Base-by-base conservation (phyloP, 1,139 yeast species). In the Geotrichum reessii region DNA sequence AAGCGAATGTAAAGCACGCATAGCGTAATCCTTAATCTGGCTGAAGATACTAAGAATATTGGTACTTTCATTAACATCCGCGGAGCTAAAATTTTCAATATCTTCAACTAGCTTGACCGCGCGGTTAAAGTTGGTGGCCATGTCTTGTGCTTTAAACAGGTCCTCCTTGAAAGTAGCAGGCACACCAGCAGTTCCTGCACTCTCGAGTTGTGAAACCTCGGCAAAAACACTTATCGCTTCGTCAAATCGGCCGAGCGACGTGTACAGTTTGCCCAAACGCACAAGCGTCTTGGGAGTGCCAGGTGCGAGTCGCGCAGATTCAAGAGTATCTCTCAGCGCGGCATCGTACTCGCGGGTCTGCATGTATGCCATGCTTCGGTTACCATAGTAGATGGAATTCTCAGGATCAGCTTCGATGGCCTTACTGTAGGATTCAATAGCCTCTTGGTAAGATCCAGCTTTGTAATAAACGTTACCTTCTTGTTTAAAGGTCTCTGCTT, bases 331-430 rank as follows among this genome's bases (percentile, higher is more conserved):
- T 33, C 73, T 69, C 9, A 84, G 70, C 1, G 95, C 95, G 48
- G 81, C 74, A 7, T 74, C 71, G 76, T 80, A 86, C 57, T 81
- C 80, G 6, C 76, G 71, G 5, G 83, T 71, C 63, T 87, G 87
- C 65, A 88, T 73, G 62, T 81, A 78, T n/a, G 95, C 82, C 77
- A 87, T 86, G 2, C 96, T 86, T 60, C 95, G 74, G 70, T 92
- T 92, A n/a, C 96, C 86, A 66, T 81, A 86, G 37, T 87, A 77
- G 17, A 71, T 67, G 8, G 77, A 70, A 61, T 72, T 73, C 46
- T 65, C 61, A 11, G 78, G 76, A 58, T 71, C 77, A 21, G 68
- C 64, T 19, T 67, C 67, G 19, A 76, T 63, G 28, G 79, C 79
- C 63, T 67, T 65, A 5, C 76, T 58, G 66, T 76, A 76, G 21